Conservation (phyloP, 2,329 filamentous ascomycete species). For the Teratosphaeria destructans region DNA sequence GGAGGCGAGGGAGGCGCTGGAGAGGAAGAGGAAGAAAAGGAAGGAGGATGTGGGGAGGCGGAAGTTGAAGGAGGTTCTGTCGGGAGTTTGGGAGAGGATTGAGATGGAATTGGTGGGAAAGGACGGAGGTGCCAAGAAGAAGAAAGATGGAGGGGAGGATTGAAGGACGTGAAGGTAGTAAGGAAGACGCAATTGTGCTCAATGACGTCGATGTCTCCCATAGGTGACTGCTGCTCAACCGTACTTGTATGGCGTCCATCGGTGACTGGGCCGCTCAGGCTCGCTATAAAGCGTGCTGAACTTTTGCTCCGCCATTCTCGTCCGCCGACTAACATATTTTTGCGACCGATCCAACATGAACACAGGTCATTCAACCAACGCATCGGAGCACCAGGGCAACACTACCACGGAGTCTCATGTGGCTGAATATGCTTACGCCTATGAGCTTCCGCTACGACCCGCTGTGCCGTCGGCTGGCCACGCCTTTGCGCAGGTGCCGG, state of each 20-base stretch:
- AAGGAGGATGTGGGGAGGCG: not conserved
- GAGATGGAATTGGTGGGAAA: not conserved
- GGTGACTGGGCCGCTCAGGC: not conserved
- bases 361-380: not conserved
- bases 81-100: not conserved
- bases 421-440: not conserved
- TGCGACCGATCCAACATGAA: not conserved
- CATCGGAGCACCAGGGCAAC: not conserved
- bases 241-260: not conserved
- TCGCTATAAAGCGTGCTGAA: not conserved
- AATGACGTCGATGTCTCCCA: not conserved
- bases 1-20: not conserved
- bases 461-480: not conserved
- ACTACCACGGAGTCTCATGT: not conserved
- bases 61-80: not conserved
- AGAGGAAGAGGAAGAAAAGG: not conserved
- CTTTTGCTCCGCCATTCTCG: not conserved
- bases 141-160: not conserved
- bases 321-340: not conserved
- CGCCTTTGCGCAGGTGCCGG: not conserved
- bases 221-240: not conserved
- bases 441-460: not conserved
- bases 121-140: not conserved
- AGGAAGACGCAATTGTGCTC: no score
- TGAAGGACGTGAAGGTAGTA: not conserved